Conservation (phyloP, 768 basidiomycete genomes). For the Kwoniella bestiolae region DNA sequence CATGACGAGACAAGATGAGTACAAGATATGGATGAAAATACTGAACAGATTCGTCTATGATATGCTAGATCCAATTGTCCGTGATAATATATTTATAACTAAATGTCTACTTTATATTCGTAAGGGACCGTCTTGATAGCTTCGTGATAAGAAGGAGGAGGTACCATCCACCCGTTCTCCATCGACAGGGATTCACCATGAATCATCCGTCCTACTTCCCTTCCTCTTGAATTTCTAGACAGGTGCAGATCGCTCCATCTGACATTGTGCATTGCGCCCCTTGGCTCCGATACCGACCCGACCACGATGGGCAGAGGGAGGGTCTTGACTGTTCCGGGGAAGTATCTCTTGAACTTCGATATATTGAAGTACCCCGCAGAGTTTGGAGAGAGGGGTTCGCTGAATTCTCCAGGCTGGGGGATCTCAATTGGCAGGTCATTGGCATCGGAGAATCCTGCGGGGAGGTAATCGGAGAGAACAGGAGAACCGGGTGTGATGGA, state of each 20-base stretch:
- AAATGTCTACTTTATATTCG: slow-evolving; percentile 24
- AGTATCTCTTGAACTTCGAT: slow-evolving; percentile 26
- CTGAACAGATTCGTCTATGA: too few species aligned
- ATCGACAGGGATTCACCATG: slow-evolving; percentile 37
- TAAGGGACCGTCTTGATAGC: slow-evolving; percentile 42
- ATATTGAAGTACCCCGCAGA: slow-evolving; percentile 21
- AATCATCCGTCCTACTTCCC: slow-evolving; percentile 45
- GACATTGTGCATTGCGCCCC: slow-evolving; percentile 39
- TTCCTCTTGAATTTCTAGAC: slow-evolving; percentile 15
- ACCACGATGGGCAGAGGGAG: slow-evolving; percentile 45
- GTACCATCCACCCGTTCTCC: slow-evolving; percentile 51
- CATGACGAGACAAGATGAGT: neutral
- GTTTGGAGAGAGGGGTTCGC: slow-evolving; percentile 9
- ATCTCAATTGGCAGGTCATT: slow-evolving; percentile 1
- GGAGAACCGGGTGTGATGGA: slow-evolving; percentile 20
- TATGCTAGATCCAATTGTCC: too few species aligned
- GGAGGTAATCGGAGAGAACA: neutral
- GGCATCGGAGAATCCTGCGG: neutral
- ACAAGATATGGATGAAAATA: too few species aligned
- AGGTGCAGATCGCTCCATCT: slow-evolving; percentile 47
- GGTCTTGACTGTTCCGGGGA: slow-evolving; percentile 38
- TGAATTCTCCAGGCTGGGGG: slow-evolving; percentile 22
- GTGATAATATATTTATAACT: neutral
- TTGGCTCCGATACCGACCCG: slow-evolving; percentile 48
- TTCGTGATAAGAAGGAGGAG: slow-evolving; percentile 49